A percentile compares a stretch with the other conserved stretches of the same genome.
phyloP scores from a whole-genome alignment of 164 flowering plant species.

The Protea cynaroides region DNA sequence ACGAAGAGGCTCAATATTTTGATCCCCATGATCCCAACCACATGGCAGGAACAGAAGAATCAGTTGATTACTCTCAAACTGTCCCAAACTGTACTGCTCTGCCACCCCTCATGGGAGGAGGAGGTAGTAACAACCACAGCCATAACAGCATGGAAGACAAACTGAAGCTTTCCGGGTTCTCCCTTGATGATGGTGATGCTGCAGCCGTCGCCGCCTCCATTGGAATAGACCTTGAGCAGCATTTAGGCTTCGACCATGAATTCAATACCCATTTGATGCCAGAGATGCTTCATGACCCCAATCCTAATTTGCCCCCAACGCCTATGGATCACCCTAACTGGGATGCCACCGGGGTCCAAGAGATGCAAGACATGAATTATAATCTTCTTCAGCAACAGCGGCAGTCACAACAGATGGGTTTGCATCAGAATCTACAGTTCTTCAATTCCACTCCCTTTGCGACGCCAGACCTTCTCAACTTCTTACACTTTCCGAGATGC shows the following conservation, averaged over 20 bases:
- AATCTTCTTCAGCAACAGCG: slow-evolving; percentile 1
- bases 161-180: slow-evolving; percentile 19
- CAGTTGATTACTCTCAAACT: slow-evolving; percentile 10
- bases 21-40: slow-evolving; percentile 28
- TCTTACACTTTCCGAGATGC: slow-evolving; percentile 47
- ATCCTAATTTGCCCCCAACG: slow-evolving; percentile 3
- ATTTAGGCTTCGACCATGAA: slow-evolving; percentile 21
- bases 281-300: slow-evolving; percentile 22
- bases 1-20: slow-evolving; percentile 31
- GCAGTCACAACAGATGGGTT: slow-evolving; percentile 12
- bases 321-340: slow-evolving; percentile 27
- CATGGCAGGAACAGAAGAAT: background rate
- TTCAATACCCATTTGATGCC: slow-evolving; percentile 25
- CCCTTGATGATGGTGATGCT: slow-evolving; percentile 13
- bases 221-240: slow-evolving; percentile 28
- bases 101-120: slow-evolving; percentile 7
- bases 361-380: slow-evolving; percentile 19
- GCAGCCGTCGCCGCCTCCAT: slow-evolving; percentile 9
- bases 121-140: slow-evolving; percentile 6
- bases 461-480: slow-evolving; percentile 53
- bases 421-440: slow-evolving; percentile 20
- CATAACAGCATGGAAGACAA: slow-evolving; percentile 24
- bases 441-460: slow-evolving; percentile 22
- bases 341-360: slow-evolving; percentile 14
- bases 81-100: background rate